Conservation (phyloP, 345 rosid species). For the Citrus unshiu region DNA sequence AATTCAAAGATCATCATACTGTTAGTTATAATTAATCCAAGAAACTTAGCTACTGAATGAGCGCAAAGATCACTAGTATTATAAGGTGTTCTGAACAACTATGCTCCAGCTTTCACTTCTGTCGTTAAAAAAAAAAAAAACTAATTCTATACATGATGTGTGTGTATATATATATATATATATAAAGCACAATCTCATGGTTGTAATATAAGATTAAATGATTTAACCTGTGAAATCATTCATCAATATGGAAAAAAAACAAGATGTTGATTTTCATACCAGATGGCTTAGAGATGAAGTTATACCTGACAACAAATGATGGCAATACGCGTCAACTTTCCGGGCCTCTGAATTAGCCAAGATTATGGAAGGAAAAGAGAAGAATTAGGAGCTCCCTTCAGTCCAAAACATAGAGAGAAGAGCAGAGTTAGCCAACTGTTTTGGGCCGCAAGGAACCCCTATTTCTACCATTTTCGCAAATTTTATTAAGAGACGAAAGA, state of each 20-base stretch:
- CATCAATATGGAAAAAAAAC: background rate
- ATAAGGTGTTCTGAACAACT: background rate
- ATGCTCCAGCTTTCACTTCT: background rate
- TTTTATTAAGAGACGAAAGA: background rate
- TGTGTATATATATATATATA: background rate
- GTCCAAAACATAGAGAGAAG: constrained; percentile 9
- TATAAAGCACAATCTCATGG: background rate
- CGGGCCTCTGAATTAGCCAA: background rate
- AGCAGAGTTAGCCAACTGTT: background rate
- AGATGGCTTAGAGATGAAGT: background rate
- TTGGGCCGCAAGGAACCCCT: constrained; percentile 23
- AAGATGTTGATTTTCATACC: background rate
- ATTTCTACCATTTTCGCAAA: constrained; percentile 15
- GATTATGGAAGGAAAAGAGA: constrained; percentile 10
- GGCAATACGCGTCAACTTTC: background rate
- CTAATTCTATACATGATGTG: background rate
- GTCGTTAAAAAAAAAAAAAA: background rate
- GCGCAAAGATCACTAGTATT: background rate
- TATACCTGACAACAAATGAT: background rate
- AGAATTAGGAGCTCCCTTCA: constrained; percentile 28
- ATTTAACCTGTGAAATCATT: background rate
- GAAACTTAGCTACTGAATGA: background rate
- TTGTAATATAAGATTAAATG: background rate
- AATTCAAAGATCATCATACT: too few species aligned
- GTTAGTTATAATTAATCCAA: background rate